A percentile compares a stretch with the other conserved stretches of the same genome.
Conservation (phyloP, 2,329 filamentous ascomycete genomes). For the Tympanopsis confertula region DNA sequence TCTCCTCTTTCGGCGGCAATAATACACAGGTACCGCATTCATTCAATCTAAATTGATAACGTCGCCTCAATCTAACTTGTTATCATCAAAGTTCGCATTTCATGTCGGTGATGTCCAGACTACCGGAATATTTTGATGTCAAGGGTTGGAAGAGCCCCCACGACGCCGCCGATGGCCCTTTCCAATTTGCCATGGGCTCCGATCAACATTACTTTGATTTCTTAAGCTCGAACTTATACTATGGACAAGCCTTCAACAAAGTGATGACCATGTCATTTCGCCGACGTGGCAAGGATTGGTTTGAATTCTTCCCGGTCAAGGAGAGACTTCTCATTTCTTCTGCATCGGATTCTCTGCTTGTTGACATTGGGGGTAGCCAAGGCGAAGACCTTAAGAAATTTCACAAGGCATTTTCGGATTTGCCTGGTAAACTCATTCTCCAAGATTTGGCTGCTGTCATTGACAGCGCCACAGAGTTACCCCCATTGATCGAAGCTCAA, state of each 20-base stretch:
- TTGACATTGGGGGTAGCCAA: neutral
- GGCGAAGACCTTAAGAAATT: neutral
- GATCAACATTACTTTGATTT: slow-evolving; percentile 14
- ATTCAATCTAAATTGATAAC: too few species aligned
- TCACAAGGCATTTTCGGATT: neutral
- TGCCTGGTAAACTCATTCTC: neutral
- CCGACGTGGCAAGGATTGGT: neutral
- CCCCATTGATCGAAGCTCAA: slow-evolving; percentile 4
- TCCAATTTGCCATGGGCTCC: slow-evolving; percentile 13
- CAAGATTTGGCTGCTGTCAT: neutral
- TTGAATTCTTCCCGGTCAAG: neutral
- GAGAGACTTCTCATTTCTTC: neutral
- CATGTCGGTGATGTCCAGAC: slow-evolving; percentile 3
- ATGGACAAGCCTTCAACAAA: slow-evolving; percentile 13
- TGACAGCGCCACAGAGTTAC: neutral
- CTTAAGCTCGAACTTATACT: slow-evolving; percentile 8
- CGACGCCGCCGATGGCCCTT: slow-evolving; percentile 13
- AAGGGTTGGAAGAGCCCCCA: slow-evolving; percentile 15
- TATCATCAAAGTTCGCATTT: neutral
- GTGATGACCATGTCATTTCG: slow-evolving; percentile 9
- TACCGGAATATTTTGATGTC: slow-evolving; percentile 13
- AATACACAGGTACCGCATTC: too few species aligned
- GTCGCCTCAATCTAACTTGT: too few species aligned
- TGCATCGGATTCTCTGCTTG: neutral
- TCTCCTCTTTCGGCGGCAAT: too few species aligned